Evolutionary conservation across 2,329 filamentous ascomycete species (phyloP).

Genomic region (Anisogramma anomala): DNA sequence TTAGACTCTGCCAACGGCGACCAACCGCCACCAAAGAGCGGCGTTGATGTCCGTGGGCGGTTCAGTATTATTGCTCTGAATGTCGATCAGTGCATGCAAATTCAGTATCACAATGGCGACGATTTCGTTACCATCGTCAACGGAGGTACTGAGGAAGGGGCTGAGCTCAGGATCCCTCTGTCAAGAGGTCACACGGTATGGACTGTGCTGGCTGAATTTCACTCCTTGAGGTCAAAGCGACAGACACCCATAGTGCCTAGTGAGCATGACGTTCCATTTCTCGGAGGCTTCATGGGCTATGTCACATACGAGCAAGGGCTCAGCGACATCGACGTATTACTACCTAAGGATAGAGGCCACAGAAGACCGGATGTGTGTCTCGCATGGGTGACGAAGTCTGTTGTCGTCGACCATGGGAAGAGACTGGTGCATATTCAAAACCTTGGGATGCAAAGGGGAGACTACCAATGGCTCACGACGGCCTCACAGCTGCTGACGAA

Average conservation of each 20-base stretch:
- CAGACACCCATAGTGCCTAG: constrained; percentile 15
- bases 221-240: constrained; percentile 18
- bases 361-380: constrained; percentile 60
- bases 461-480: constrained; percentile 34
- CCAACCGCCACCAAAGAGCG: constrained; percentile 29
- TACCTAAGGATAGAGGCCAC: constrained; percentile 25
- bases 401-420: constrained; percentile 63
- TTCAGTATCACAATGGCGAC: constrained; percentile 48
- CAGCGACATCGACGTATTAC: constrained; percentile 39
- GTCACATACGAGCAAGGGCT: constrained; percentile 77
- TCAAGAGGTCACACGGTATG: constrained; percentile 29
- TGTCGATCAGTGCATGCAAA: constrained; percentile 40
- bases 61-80: constrained; percentile 66
- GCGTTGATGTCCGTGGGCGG: constrained; percentile 41
- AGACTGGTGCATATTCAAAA: constrained; percentile 56
- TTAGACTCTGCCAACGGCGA: constrained; percentile 48
- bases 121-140: constrained; percentile 23
- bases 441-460: constrained; percentile 28
- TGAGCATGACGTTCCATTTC: constrained; percentile 43
- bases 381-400: constrained; percentile 62
- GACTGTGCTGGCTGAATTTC: constrained; percentile 39
- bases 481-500: constrained; percentile 21
- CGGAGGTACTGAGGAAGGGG: neutral
- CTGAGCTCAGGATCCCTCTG: constrained; percentile 18
- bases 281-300: constrained; percentile 76